These are phyloP conservation scores for Aspergillus thermomutatus DNA, from an alignment of 2,329 filamentous ascomycete genomes.

Conservation along the genomic window DNA sequence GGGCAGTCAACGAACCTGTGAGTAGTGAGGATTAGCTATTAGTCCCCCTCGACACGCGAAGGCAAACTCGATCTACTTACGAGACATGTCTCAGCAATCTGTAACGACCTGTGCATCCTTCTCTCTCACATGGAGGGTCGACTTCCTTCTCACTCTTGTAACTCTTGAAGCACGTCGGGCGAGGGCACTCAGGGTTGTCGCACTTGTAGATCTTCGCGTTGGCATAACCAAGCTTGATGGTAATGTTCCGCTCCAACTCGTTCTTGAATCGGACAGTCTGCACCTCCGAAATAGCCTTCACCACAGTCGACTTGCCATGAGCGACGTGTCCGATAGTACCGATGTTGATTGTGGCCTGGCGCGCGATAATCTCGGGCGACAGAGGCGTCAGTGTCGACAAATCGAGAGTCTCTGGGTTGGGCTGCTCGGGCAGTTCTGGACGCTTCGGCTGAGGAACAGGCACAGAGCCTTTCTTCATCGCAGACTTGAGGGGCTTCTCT, in stretches of 20 bases:
- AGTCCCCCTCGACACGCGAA: neutral
- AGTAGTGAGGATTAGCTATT: constrained; percentile 9
- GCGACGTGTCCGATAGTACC: constrained; percentile 98
- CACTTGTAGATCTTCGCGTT: constrained; percentile 99
- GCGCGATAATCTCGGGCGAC: constrained; percentile 93
- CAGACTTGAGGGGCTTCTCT: constrained; percentile 73
- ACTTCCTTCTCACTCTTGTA: constrained; percentile 99
- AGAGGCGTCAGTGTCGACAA: constrained; percentile 75
- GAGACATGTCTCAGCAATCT: constrained; percentile 86
- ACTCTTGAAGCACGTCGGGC: constrained; percentile 92
- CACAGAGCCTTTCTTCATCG: constrained; percentile 68
- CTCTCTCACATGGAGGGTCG: constrained; percentile 90
- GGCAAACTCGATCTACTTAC: constrained; percentile 52
- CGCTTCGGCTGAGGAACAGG: constrained; percentile 56
- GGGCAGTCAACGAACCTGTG: constrained; percentile 93
- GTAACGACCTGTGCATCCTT: constrained; percentile 86
- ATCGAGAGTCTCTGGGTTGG: constrained; percentile 85
- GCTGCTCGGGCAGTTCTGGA: constrained; percentile 79
- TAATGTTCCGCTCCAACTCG: constrained; percentile 98
- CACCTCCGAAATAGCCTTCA: constrained; percentile 98
- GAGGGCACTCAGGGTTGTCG: constrained; percentile 83
- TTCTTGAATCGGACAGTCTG: constrained; percentile 99
- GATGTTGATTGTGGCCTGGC: constrained; percentile 98
- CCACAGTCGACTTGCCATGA: constrained; percentile 97
- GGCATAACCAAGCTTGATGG: constrained; percentile 98